Evolutionary conservation across 371 early-diverging fungal genomes (phyloP), one percentile per base, ranked within the genome.

Genomic region (Mucor mucedo): DNA sequence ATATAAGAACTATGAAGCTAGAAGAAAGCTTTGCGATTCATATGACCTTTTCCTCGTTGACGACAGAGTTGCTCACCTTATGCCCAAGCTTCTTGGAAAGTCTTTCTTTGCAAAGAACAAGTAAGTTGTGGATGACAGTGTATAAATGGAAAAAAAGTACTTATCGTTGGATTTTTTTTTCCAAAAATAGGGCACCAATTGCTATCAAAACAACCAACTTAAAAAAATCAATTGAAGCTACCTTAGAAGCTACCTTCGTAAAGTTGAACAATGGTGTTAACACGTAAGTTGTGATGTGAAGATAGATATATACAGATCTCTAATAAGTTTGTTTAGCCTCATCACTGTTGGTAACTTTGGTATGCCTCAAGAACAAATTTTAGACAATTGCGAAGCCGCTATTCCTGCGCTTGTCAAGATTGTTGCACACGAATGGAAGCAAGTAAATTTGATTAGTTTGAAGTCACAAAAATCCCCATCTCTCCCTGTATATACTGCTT

Each of bases 21-120:
- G 83, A 73, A 84, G 96, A 68, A 77, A 83, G 63, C 84, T 96
- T 42, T 77, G 84, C 58, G 66, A 72, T 14, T 77, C 84, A 4
- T 95, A 91, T 66, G 88, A 92, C 52, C 68, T 95, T 57, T 96
- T 96, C 71, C 68, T 95, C 56, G 85, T 91, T 21, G 97, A 96
- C 79, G 92, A 91, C 32, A 84, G 91, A 27, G 76, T 96, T 16
- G 50, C 91, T 40, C 79, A 85, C 42, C 67, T 89, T 8, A 77
- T 96, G 65, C 95, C 96, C 11, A 79, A 82, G 60, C 55, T 87
- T 50, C 67, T 96, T 42, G 97, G 96, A 27, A 91, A 88, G 71
- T 73, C 80, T 47, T 94, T 96, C 69, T 91, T 90, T 70, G 47
- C 69, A 65, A 86, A 83, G 71, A 94, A 94, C 77, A 95, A 90